Conservation (phyloP, 805 yeast species). For the Pachysolen tannophilus region DNA sequence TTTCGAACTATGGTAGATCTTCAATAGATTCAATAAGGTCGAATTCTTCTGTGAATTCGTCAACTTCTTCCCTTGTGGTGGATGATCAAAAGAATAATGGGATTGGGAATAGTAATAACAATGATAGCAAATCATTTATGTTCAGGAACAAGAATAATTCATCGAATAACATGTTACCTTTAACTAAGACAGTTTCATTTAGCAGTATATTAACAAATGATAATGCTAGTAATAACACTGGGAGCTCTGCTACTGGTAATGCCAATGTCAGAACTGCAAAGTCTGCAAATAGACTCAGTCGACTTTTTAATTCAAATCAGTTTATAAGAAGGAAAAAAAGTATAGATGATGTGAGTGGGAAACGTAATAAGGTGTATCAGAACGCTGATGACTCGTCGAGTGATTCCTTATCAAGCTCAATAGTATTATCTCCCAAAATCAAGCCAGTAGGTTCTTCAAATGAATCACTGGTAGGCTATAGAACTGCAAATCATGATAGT, state of each 20-base stretch:
- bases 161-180: slow-evolving; percentile 13
- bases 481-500: neutral
- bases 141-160: slow-evolving; percentile 12
- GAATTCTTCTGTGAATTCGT: too few species aligned
- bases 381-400: too few species aligned
- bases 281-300: slow-evolving; percentile 4
- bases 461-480: too few species aligned
- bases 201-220: too few species aligned
- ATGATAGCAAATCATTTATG: slow-evolving; percentile 2
- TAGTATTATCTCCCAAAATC: too few species aligned
- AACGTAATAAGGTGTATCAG: too few species aligned
- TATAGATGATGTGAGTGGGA: neutral
- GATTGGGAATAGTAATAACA: slow-evolving; percentile 1
- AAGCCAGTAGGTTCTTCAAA: too few species aligned
- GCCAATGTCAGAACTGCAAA: too few species aligned
- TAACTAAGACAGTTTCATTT: slow-evolving; percentile 16
- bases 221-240: too few species aligned
- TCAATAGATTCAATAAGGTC: slow-evolving; percentile 9
- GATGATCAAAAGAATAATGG: neutral
- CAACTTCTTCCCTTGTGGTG: too few species aligned
- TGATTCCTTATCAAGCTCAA: too few species aligned
- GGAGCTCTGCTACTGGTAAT: slow-evolving; percentile 3
- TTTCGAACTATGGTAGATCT: slow-evolving; percentile 2
- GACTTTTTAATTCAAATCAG: slow-evolving; percentile 1
- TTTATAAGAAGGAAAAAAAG: neutral